Evolutionary conservation across 768 basidiomycete genomes (phyloP).

Genomic region (Pholiota conissans): DNA sequence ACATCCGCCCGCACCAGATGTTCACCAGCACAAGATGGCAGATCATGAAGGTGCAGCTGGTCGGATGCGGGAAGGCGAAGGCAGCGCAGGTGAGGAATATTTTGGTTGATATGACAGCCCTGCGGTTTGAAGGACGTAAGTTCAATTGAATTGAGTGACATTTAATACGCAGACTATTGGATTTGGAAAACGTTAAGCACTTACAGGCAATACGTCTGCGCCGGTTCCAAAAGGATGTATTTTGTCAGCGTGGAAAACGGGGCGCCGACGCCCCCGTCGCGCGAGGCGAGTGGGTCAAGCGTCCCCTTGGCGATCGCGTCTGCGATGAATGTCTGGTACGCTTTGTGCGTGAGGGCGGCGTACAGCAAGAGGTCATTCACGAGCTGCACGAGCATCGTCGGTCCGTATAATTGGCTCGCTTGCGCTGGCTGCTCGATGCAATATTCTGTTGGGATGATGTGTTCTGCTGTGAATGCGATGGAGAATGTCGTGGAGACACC

Average conservation of each 20-base stretch:
- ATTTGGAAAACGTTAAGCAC: not conserved
- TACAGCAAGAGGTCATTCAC: conserved; percentile 11
- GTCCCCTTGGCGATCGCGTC: not conserved
- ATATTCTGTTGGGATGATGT: conserved; percentile 5
- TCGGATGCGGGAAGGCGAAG: conserved; percentile 4
- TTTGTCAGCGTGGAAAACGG: conserved; percentile 1
- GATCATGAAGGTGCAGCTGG: conserved; percentile 4
- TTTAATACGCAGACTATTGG: too few relatives aligned
- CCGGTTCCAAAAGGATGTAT: conserved; percentile 4
- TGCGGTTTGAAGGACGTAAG: not conserved
- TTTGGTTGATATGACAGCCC: conserved; percentile 5
- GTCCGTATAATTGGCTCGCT: not conserved
- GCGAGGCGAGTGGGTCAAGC: not conserved
- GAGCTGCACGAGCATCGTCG: conserved; percentile 1
- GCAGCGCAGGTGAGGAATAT: conserved; percentile 7
- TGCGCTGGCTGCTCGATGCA: conserved; percentile 5
- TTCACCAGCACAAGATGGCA: conserved; percentile 9
- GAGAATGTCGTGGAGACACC: conserved; percentile 1
- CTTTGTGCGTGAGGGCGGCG: conserved; percentile 5
- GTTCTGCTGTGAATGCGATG: conserved; percentile 3
- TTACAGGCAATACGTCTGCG: conserved; percentile 10
- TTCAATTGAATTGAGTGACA: too few relatives aligned
- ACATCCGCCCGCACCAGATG: conserved; percentile 7
- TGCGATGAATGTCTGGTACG: not conserved
- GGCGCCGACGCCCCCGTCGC: not conserved